phyloP scores from a whole-genome alignment of 441 rosid species.

The Monsonia emarginata region DNA sequence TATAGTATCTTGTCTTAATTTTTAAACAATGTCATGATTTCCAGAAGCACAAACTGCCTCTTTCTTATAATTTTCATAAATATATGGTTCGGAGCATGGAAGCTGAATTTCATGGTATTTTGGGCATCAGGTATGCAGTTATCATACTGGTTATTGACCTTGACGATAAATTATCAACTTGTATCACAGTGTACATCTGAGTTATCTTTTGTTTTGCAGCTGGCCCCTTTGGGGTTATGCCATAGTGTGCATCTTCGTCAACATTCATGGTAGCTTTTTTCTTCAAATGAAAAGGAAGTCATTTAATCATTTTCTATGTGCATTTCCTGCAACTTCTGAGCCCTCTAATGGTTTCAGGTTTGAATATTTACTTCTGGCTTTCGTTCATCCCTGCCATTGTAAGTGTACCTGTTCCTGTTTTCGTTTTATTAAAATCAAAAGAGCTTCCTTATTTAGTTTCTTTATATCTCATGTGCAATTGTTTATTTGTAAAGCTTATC shows the following conservation, averaged over 20 bases:
- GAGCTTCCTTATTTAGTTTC: neutral
- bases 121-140: slow-evolving; percentile 63
- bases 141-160: neutral
- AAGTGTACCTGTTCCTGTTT: slow-evolving; percentile 26
- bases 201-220: slow-evolving; percentile 36
- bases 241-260: slow-evolving; percentile 75
- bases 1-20: neutral
- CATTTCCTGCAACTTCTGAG: neutral
- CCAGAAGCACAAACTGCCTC: slow-evolving; percentile 85
- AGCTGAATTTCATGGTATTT: slow-evolving; percentile 83
- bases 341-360: slow-evolving; percentile 39
- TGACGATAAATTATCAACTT: neutral
- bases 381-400: slow-evolving; percentile 91
- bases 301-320: slow-evolving; percentile 5
- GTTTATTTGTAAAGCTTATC: slow-evolving; percentile 46
- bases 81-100: slow-evolving; percentile 97
- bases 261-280: slow-evolving; percentile 59
- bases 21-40: slow-evolving; percentile 16
- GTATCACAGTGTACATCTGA: neutral
- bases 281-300: neutral
- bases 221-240: slow-evolving; percentile 94
- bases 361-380: slow-evolving; percentile 85
- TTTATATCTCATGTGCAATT: slow-evolving; percentile 1
- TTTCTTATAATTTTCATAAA: slow-evolving; percentile 70
- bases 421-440: neutral